phyloP scores from a whole-genome alignment of 805 yeast genomes.

The Candida vartiovaarae region DNA sequence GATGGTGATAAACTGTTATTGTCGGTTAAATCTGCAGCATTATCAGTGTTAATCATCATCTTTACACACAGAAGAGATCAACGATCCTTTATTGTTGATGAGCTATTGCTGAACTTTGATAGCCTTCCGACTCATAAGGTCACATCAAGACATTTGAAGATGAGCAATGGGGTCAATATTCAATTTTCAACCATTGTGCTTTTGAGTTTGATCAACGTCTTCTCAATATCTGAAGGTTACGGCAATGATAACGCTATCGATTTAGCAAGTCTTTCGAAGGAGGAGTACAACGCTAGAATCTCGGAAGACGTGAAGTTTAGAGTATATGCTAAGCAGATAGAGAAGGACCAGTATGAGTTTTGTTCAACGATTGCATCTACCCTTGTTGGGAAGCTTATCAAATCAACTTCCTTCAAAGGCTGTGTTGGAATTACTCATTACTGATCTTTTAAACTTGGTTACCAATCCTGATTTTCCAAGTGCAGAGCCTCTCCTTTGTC shows the following conservation, averaged over 20 bases:
- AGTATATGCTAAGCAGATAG: neutral
- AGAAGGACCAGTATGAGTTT: constrained; percentile 5
- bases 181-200: constrained; percentile 43
- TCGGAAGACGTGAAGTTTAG: constrained; percentile 10
- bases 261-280: constrained; percentile 1
- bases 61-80: constrained; percentile 37
- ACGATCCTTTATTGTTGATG: constrained; percentile 52
- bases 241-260: constrained; percentile 10
- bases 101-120: constrained; percentile 46
- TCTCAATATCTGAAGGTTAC: constrained; percentile 21
- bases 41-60: constrained; percentile 17
- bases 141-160: constrained; percentile 34
- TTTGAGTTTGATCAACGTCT: constrained; percentile 35
- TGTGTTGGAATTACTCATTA: constrained; percentile 44
- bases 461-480: constrained; percentile 57
- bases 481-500: constrained; percentile 41
- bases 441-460: constrained; percentile 48
- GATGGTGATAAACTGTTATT: constrained; percentile 14
- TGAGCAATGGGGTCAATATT: constrained; percentile 39
- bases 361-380: constrained; percentile 12
- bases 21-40: constrained; percentile 14
- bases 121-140: constrained; percentile 40
- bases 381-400: constrained; percentile 18
- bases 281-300: constrained; percentile 10
- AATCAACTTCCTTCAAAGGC: constrained; percentile 29